Evolutionary conservation across 306 rosid genomes (phyloP), one percentile per base, ranked within the genome.

Genomic region (Quercus mongolica): DNA sequence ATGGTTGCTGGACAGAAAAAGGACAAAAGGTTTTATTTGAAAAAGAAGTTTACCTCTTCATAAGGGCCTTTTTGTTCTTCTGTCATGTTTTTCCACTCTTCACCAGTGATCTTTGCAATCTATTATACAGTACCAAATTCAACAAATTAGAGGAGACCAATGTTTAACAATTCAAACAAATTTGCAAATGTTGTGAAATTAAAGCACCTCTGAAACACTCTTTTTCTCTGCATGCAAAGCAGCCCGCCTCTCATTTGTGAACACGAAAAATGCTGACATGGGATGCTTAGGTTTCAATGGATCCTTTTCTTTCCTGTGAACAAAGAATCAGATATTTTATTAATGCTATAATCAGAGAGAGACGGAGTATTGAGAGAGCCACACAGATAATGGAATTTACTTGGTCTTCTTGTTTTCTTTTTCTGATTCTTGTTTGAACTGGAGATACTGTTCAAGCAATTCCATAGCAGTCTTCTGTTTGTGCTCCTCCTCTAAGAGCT

Each of bases 231-330:
- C 91, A 56, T 74, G 65, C 67, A 95, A 85, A 56, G 90, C 87
- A 5, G 94, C 79, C 28, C 98, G 81, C 83, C 96, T 90, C 73
- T 90, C 98, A 25, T 85, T 93, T 28, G 97, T 81, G 84, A 80
- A 95, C 74, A 95, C 28, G 81, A 93, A 86, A 86, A 86, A 95
- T 6, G 96, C 91, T 35, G 99, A 91, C 89, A 91, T 41, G 11
- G 99, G 98, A 1, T 91, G 97, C 86, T 93, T 95, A 56, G 99
- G 99, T 74, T 93, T 95, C 97, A 87, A 75, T 19, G 98, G 98
- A 81, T 95, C 98, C 87, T 86, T 95, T 61, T 88, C 98, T 77
- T 93, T 95, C 91, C 94, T 94, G 83, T n/a, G 69, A 46, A 54
- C 1, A 69, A 64, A 67, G 20, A 21, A 12, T 30, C 8, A 35